Evolutionary conservation across 495 filamentous ascomycete genomes (phyloP), one percentile per base, ranked within the genome.

Genomic region (Penicillium macrosclerotiorum): DNA sequence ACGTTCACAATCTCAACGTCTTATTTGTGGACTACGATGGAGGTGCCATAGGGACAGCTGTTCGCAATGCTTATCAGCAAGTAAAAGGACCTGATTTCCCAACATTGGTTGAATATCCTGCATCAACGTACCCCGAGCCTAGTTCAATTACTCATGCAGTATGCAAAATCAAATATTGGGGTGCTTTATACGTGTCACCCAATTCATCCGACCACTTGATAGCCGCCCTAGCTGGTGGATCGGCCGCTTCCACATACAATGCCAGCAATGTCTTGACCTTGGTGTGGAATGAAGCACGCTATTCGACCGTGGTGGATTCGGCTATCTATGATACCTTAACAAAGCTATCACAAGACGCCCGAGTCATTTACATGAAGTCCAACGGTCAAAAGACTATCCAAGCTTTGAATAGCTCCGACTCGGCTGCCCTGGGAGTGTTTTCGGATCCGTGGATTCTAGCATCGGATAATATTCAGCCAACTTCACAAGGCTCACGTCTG

Each of bases 221-320:
- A 16, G 54, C 55, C 3, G 75, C 71, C 3, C 27, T 78, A 1
- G 33, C 46, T 0, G 63, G 62, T n/a, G 62, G 57, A 5, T 22
- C 42, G 0, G 49, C 60, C 3, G 64, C 69, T 4, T 23, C 64
- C 7, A 49, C 47, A 0, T 77, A 76, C 59, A 65, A 79, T 37
- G 34, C 37, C 18, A 54, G 48, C 24, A 42, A 74, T 40, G 59
- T 72, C 6, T 44, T 79, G 17, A 59, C 59, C 5, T 68, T 68
- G 44, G 62, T 77, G 39, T 79, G 75, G 74, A 78, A 79, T 40
- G 67, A 77, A 58, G 74, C 68, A 3, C 67, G 68, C 1, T 80
- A 78, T 46, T 54, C 77, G 0, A 53, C 69, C 1, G 51, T 68
- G n/a, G 49, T 66, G 8, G 75, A 78, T 49, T 46, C 63, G 0